Conservation (phyloP, 495 filamentous ascomycete genomes). For the Penicillium angulare region DNA sequence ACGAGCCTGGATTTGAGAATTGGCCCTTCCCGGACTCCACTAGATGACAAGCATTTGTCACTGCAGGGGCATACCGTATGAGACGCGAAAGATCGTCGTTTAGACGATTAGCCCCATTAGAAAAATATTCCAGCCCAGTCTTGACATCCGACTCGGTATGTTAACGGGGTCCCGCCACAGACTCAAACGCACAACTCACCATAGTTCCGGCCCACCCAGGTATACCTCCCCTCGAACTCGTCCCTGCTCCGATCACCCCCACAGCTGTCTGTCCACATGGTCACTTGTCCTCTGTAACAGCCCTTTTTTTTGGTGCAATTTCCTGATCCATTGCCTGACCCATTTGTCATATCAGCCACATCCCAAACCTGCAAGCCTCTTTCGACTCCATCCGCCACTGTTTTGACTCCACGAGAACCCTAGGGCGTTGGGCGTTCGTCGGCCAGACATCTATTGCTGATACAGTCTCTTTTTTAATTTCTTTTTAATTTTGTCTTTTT, state of each 20-base stretch:
- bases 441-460: neutral
- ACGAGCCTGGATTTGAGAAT: neutral
- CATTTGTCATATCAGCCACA: neutral
- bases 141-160: neutral
- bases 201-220: neutral
- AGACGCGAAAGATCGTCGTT: neutral
- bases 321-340: neutral
- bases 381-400: neutral
- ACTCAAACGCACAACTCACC: neutral
- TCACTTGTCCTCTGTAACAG: neutral
- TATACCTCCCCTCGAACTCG: neutral
- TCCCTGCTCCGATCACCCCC: slow-evolving; percentile 2
- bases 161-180: neutral
- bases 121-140: neutral
- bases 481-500: neutral
- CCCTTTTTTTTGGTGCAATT: neutral
- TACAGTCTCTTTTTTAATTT: neutral
- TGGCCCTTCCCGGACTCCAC: slow-evolving; percentile 1
- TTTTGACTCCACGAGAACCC: neutral
- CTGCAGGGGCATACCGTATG: neutral
- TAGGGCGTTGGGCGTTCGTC: neutral
- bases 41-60: slow-evolving; percentile 8
- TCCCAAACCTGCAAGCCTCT: neutral
- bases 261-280: neutral
- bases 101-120: neutral